These are phyloP conservation scores for Quercus aquifolioides DNA, from an alignment of 306 rosid genomes.

Conservation along the genomic window DNA sequence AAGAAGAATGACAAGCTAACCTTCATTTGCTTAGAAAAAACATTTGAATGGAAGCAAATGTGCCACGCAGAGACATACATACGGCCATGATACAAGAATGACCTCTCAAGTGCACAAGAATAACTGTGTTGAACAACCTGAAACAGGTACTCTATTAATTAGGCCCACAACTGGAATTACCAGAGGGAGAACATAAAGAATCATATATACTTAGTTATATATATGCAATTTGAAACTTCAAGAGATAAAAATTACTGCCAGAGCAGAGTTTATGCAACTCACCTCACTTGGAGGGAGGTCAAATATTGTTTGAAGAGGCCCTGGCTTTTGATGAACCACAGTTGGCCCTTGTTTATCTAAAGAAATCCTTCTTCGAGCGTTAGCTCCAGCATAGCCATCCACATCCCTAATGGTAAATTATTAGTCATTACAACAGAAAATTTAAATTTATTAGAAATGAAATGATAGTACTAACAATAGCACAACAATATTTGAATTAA, in stretches of 20 bases:
- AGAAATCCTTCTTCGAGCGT: constrained; percentile 68
- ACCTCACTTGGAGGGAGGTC: constrained; percentile 84
- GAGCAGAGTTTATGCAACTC: constrained; percentile 28
- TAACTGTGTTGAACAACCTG: constrained; percentile 93
- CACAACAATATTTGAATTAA: not conserved
- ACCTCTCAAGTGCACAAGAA: constrained; percentile 99
- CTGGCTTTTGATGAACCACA: constrained; percentile 94
- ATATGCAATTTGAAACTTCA: not conserved
- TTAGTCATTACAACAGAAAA: constrained; percentile 13
- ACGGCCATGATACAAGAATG: constrained; percentile 98
- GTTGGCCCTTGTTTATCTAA: constrained; percentile 72
- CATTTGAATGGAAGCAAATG: constrained; percentile 96
- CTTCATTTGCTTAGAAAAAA: constrained; percentile 99
- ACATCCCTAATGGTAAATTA: constrained; percentile 33
- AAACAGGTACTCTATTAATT: constrained; percentile 31
- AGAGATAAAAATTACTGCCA: not conserved
- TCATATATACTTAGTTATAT: not conserved
- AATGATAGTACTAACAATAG: not conserved
- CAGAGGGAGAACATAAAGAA: constrained; percentile 1
- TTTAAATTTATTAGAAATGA: not conserved
- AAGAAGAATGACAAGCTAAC: constrained; percentile 37
- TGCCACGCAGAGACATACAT: constrained; percentile 94
- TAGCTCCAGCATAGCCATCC: constrained; percentile 76
- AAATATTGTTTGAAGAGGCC: constrained; percentile 94
- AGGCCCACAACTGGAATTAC: constrained; percentile 27